Evolutionary conservation across 345 rosid species (phyloP).

Genomic region (Eucalyptus guilfoylei): DNA sequence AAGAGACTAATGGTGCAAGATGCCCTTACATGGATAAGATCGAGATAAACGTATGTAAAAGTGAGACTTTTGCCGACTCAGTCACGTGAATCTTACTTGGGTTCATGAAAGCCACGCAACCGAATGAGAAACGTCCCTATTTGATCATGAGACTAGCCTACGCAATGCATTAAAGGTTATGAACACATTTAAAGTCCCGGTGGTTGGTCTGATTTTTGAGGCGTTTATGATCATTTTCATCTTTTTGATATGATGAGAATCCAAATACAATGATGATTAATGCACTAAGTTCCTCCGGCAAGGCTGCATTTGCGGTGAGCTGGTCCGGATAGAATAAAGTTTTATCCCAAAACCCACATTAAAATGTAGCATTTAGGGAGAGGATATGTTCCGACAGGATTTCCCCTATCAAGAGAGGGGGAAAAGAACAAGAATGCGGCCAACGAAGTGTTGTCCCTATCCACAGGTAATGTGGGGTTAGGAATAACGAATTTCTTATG

Average conservation of each 20-base stretch:
- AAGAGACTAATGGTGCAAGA: not conserved
- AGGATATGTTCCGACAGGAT: not conserved
- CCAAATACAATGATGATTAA: not conserved
- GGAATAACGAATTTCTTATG: not conserved
- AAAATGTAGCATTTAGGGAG: not conserved
- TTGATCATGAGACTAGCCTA: not conserved
- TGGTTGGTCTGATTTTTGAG: not conserved
- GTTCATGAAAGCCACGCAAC: not conserved
- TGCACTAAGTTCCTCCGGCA: not conserved
- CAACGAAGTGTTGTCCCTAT: not conserved
- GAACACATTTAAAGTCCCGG: not conserved
- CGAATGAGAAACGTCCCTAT: not conserved
- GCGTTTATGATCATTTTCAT: not conserved
- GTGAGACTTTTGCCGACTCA: not conserved
- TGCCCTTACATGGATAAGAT: not conserved
- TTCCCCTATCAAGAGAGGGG: not conserved
- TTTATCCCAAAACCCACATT: not conserved
- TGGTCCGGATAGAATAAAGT: not conserved
- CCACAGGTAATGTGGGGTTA: not conserved
- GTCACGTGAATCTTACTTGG: not conserved
- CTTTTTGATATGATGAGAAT: not conserved
- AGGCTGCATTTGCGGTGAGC: not conserved
- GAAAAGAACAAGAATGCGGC: not conserved
- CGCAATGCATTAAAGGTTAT: not conserved
- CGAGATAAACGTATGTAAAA: not conserved